A percentile compares a stretch with the other conserved stretches of the same genome.
Conservation (phyloP, 1,284 basidiomycete genomes). For the Tylopilus sp. region DNA sequence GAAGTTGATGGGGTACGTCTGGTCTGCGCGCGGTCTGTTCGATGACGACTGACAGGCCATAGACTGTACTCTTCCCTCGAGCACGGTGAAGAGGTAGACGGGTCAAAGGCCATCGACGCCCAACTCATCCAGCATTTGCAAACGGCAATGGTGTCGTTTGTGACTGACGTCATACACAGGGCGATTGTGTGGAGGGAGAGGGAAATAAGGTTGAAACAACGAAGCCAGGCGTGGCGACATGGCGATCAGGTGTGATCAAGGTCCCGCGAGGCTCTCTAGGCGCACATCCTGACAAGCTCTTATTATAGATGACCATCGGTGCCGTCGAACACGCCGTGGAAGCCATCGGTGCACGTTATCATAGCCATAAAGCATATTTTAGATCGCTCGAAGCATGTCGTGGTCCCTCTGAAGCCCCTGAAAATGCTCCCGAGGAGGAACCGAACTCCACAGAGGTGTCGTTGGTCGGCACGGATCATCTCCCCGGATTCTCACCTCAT, state of each 20-base stretch:
- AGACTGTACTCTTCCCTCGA: constrained; percentile 21
- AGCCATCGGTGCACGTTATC: constrained; percentile 38
- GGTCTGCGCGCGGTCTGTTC: not conserved
- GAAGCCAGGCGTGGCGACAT: constrained; percentile 54
- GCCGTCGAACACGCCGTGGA: constrained; percentile 48
- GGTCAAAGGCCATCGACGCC: constrained; percentile 19
- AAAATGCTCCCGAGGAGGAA: constrained; percentile 13
- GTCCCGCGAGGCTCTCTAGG: not conserved
- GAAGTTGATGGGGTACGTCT: constrained; percentile 43
- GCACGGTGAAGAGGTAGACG: constrained; percentile 8
- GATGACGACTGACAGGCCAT: not conserved
- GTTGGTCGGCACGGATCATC: constrained; percentile 6
- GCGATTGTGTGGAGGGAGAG: constrained; percentile 55
- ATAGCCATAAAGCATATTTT: constrained; percentile 39
- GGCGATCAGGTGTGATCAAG: constrained; percentile 24
- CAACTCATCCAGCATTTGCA: constrained; percentile 39
- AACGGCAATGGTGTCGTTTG: constrained; percentile 49
- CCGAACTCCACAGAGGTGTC: constrained; percentile 7
- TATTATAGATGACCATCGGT: constrained; percentile 39
- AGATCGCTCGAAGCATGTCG: constrained; percentile 27
- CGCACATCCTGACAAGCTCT: constrained; percentile 1
- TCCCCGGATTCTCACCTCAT: constrained; percentile 18
- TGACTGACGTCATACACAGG: constrained; percentile 48
- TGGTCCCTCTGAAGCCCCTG: constrained; percentile 5
- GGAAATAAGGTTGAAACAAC: constrained; percentile 52